Evolutionary conservation across 192 early-diverging fungal genomes (phyloP).

Genomic region (Mortierella hygrophila): DNA sequence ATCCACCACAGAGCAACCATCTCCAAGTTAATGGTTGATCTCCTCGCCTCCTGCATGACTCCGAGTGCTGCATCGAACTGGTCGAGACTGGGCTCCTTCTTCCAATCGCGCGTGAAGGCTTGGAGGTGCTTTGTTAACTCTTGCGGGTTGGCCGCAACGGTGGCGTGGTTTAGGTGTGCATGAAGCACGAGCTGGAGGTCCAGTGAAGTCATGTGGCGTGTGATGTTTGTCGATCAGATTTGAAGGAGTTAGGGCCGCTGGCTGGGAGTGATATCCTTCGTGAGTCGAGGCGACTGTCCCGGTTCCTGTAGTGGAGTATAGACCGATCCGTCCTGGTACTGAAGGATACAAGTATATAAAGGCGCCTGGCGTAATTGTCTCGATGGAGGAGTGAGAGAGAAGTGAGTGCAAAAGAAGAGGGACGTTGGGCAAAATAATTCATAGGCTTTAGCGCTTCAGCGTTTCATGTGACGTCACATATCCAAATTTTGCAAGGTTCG

Average conservation of each 20-base stretch:
- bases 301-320: neutral
- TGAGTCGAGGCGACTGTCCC: neutral
- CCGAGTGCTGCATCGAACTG: conserved; percentile 36
- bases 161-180: conserved; percentile 43
- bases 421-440: neutral
- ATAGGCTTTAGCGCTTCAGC: no score
- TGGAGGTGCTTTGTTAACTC: conserved; percentile 32
- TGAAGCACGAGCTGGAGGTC: conserved; percentile 46
- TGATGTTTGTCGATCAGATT: neutral
- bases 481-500: neutral
- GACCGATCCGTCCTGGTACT: neutral
- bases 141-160: conserved; percentile 11
- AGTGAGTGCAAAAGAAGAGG: neutral
- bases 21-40: conserved; percentile 11
- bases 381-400: neutral
- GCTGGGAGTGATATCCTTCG: neutral
- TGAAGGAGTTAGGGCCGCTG: neutral
- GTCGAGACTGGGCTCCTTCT: conserved; percentile 36
- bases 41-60: conserved; percentile 17
- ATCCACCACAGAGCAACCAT: conserved; percentile 38
- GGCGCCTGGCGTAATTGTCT: neutral
- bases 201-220: conserved; percentile 10
- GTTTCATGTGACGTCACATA: no score
- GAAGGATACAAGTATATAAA: neutral
- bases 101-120: conserved; percentile 47